Evolutionary conservation across 208 protist genomes (phyloP).

Genomic region (Leishmania guyanensis): DNA sequence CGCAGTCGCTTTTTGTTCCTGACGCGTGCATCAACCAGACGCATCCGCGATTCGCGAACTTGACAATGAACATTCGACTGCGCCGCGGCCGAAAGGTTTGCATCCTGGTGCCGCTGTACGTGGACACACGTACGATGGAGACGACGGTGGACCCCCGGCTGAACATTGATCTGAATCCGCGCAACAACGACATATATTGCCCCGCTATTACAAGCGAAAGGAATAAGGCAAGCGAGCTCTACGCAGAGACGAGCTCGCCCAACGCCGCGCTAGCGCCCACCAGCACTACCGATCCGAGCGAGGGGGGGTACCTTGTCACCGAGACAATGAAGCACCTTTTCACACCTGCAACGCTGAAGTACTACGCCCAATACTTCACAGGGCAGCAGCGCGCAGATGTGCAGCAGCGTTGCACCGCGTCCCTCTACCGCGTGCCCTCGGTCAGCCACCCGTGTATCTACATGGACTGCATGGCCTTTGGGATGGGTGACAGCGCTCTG

Average conservation of each 20-base stretch:
- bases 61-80: conserved; percentile 96
- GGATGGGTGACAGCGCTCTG: conserved; percentile 98
- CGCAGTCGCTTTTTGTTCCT: conserved; percentile 95
- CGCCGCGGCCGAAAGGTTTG: conserved; percentile 95
- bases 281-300: conserved; percentile 33
- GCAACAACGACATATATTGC: conserved; percentile 86
- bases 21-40: conserved; percentile 97
- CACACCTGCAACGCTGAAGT: conserved; percentile 86
- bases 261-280: neutral
- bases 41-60: conserved; percentile 97
- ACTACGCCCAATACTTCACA: conserved; percentile 93
- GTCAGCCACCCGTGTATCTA: conserved; percentile 95
- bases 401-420: conserved; percentile 79
- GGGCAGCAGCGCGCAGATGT: conserved; percentile 65
- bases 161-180: conserved; percentile 76
- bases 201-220: conserved; percentile 35
- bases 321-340: conserved; percentile 78
- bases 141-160: conserved; percentile 73
- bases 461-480: conserved; percentile 99
- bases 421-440: conserved; percentile 80
- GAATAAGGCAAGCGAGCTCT: conserved; percentile 54
- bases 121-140: conserved; percentile 91
- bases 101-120: conserved; percentile 97
- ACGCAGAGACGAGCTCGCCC: conserved; percentile 4
- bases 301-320: conserved; percentile 44